A percentile compares a stretch with the other conserved stretches of the same genome.
Conservation (phyloP, 2,329 filamentous ascomycete species). For the Aspergillus fijiensis region DNA sequence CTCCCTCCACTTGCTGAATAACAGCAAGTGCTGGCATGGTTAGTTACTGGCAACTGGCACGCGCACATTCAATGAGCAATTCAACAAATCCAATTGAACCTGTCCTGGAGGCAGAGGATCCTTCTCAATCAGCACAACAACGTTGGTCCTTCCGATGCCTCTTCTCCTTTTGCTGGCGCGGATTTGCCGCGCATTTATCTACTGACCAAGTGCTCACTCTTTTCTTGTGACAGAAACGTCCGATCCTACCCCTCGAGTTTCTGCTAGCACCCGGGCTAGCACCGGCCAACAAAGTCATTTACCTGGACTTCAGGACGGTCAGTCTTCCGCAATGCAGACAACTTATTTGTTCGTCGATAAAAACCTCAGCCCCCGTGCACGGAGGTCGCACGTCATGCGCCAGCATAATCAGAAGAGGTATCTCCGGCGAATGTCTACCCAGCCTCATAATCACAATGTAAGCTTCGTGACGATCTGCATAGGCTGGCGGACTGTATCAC, state of each 20-base stretch:
- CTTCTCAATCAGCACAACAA: constrained; percentile 17
- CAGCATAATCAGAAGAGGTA: constrained; percentile 46
- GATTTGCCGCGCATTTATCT: not conserved
- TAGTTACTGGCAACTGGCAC: constrained; percentile 10
- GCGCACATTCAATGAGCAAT: constrained; percentile 17
- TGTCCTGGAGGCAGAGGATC: constrained; percentile 8
- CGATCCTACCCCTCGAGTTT: constrained; percentile 17
- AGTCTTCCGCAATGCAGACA: constrained; percentile 27
- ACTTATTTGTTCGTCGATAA: constrained; percentile 44
- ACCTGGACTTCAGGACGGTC: constrained; percentile 19
- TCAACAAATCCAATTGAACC: constrained; percentile 13
- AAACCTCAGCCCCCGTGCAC: constrained; percentile 42
- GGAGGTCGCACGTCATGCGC: constrained; percentile 47
- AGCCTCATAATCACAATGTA: constrained; percentile 14
- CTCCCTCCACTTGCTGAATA: not conserved
- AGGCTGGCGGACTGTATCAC: not conserved
- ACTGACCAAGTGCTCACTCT: constrained; percentile 10
- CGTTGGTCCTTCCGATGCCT: constrained; percentile 16
- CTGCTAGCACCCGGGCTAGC: constrained; percentile 21
- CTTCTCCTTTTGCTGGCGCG: not conserved
- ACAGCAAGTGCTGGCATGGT: constrained; percentile 12
- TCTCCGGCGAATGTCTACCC: constrained; percentile 32
- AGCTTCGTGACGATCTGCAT: not conserved
- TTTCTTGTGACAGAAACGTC: constrained; percentile 19
- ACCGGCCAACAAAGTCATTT: constrained; percentile 30